A percentile compares a stretch with the other conserved stretches of the same genome.
Evolutionary conservation across 441 rosid species (phyloP).

Genomic region (Euphorbia corollata): DNA sequence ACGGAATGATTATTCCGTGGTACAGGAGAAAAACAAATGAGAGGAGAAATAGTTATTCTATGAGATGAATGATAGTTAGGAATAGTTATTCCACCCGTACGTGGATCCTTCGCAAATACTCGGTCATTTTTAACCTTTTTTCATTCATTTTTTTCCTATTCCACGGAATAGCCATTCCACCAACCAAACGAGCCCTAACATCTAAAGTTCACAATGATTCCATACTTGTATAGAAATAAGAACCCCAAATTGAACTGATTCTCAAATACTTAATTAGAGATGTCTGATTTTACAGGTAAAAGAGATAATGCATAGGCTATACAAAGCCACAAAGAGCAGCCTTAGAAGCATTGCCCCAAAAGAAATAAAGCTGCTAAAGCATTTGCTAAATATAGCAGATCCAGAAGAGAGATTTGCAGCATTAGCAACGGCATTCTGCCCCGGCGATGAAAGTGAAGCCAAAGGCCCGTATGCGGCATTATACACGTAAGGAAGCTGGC

Average conservation of each 20-base stretch:
- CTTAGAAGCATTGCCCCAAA: slow-evolving; percentile 78
- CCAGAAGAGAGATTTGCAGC: slow-evolving; percentile 94
- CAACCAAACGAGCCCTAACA: too few species aligned
- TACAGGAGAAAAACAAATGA: too few species aligned
- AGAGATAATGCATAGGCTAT: slow-evolving; percentile 66
- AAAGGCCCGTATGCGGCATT: slow-evolving; percentile 69
- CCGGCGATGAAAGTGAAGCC: slow-evolving; percentile 59
- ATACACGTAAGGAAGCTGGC: slow-evolving; percentile 55
- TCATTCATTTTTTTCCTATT: too few species aligned
- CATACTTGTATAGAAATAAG: background rate
- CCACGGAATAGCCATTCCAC: too few species aligned
- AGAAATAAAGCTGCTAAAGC: slow-evolving; percentile 73
- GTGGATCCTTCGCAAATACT: too few species aligned
- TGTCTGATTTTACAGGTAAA: slow-evolving; percentile 51
- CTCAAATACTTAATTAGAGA: slow-evolving; percentile 2
- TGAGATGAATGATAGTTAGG: too few species aligned
- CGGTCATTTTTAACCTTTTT: too few species aligned
- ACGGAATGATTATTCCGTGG: too few species aligned
- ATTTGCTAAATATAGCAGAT: slow-evolving; percentile 72
- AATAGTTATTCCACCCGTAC: too few species aligned
- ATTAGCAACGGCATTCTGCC: slow-evolving; percentile 77
- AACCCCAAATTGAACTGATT: background rate
- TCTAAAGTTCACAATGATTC: too few species aligned
- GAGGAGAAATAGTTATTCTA: too few species aligned
- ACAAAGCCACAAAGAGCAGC: slow-evolving; percentile 71